Evolutionary conservation across 2,329 filamentous ascomycete genomes (phyloP), one percentile per base, ranked within the genome.

Genomic region (Ustilaginoidea virens): DNA sequence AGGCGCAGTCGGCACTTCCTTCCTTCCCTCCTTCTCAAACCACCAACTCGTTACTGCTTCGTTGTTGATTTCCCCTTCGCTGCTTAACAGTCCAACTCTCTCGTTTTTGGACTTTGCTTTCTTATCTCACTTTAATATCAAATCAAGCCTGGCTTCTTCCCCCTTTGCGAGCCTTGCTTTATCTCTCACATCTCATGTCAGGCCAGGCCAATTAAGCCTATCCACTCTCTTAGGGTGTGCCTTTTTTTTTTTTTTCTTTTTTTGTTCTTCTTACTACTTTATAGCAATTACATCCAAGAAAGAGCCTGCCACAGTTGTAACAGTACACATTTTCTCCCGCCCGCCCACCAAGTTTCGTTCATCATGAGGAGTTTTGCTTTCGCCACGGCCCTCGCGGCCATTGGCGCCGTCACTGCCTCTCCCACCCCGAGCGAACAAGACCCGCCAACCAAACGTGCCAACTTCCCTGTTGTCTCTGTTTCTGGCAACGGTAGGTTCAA

Each of bases 401-500:
- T 59, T 35, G 48, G 47, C 33, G 34, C 55, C 36, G 64, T 56
- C 36, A 46, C 48, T 15, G 65, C 65, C 31, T 53, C 52, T 8
- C 67, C 69, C 28, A 69, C 68, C 17, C 51, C 48, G 24, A 67
- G 61, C 7, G 48, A 56, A 34, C 57, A 55, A 31, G 48, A 63
- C 37, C 51, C 60, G 13, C 61, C 63, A 6, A 52, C 48, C 46
- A 68, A 68, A 49, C 60, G 67, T 30, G 58, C 58, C 36, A 50
- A 51, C 28, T 40, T 69, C 16, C 60, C 67, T 12, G 48, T 56
- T 10, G 60, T 73, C 37, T 61, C 61, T 1, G 63, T 55, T 28
- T 67, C 63, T 13, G 68, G 68, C 40, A 73, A 71, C 53, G 68
- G 67, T 71, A 53, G 40, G 53, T n/a, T n/a, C n/a, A n/a, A n/a